Conservation (phyloP, 139 green algal genomes). For the Coelastrella sp. region DNA sequence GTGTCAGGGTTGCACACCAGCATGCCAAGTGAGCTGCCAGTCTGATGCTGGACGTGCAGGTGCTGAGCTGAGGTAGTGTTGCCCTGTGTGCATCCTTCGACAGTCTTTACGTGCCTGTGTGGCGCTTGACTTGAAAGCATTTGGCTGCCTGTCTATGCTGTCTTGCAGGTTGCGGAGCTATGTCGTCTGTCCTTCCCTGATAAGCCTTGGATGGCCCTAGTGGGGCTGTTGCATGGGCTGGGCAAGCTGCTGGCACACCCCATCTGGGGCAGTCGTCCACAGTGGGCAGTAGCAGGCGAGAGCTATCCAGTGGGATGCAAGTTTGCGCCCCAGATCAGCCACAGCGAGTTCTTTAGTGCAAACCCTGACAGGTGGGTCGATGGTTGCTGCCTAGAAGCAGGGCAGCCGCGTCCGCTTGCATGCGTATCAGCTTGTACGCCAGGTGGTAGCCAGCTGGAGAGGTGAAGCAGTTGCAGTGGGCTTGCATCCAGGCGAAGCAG, state of each 20-base stretch:
- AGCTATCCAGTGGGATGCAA: constrained; percentile 90
- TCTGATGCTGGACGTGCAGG: too few relatives aligned
- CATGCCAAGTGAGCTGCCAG: too few relatives aligned
- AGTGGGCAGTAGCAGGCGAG: constrained; percentile 91
- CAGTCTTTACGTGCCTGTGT: too few relatives aligned
- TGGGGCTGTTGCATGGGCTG: constrained; percentile 85
- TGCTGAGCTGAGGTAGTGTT: too few relatives aligned
- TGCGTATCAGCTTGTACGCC: too few relatives aligned
- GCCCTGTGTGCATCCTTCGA: too few relatives aligned
- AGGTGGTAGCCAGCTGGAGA: too few relatives aligned
- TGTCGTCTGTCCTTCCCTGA: constrained; percentile 80
- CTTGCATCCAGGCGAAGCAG: too few relatives aligned
- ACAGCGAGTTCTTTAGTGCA: constrained; percentile 49
- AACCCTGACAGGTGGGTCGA: constrained; percentile 42
- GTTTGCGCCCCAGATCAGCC: constrained; percentile 73
- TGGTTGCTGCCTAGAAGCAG: too few relatives aligned
- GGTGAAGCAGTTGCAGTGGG: too few relatives aligned
- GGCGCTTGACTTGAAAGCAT: not conserved
- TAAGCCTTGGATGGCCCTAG: constrained; percentile 87
- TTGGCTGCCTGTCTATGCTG: not conserved
- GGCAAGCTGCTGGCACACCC: constrained; percentile 90
- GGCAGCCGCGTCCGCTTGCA: too few relatives aligned
- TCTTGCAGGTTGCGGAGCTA: constrained; percentile 71
- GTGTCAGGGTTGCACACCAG: too few relatives aligned
- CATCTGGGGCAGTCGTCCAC: constrained; percentile 78